phyloP scores from a whole-genome alignment of 2,329 filamentous ascomycete species.

The Colletotrichum endophyticum region DNA sequence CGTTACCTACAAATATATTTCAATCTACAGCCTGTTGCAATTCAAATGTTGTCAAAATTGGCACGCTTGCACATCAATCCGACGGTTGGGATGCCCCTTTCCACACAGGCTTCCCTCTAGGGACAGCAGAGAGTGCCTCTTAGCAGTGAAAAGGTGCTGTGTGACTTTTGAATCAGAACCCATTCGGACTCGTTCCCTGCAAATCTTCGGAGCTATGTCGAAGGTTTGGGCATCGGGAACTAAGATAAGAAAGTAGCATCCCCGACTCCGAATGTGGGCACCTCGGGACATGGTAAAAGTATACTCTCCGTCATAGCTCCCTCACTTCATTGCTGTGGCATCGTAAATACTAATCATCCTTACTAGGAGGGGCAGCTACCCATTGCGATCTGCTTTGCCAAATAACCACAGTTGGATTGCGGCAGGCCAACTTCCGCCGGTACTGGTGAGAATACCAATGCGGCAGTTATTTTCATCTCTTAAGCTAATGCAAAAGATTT shows the following conservation, averaged over 20 bases:
- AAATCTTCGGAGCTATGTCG: background rate
- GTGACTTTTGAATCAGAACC: background rate
- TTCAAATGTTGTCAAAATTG: no score
- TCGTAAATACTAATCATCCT: accelerated
- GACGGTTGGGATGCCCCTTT: background rate
- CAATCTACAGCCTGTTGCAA: no score
- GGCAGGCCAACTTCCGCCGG: accelerated
- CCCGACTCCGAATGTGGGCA: background rate
- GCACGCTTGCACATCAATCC: background rate
- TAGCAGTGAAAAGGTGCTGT: background rate
- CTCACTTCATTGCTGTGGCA: accelerated
- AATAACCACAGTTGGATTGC: background rate
- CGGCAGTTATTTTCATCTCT: background rate
- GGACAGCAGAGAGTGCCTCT: background rate
- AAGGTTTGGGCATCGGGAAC: background rate
- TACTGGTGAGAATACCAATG: no score
- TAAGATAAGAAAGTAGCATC: background rate
- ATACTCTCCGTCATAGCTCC: background rate
- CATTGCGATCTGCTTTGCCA: accelerated
- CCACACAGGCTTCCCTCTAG: accelerated
- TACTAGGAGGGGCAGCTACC: background rate
- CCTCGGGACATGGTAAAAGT: background rate
- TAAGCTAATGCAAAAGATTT: background rate
- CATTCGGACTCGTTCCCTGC: background rate
- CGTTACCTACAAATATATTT: no score